These are phyloP conservation scores for Exophiala sideris DNA, from an alignment of 2,329 filamentous ascomycete genomes.

Conservation along the genomic window DNA sequence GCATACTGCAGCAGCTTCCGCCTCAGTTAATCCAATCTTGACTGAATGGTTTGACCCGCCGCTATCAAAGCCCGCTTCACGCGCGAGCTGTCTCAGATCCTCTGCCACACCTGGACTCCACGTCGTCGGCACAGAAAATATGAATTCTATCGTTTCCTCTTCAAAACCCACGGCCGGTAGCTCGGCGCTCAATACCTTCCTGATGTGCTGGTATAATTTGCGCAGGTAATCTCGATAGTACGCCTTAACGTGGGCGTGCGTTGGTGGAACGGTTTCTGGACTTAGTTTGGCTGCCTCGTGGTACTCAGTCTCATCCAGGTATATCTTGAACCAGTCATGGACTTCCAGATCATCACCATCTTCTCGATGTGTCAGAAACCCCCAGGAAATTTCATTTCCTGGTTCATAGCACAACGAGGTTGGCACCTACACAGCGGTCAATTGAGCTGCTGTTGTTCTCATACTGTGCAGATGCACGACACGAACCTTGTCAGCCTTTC, in stretches of 20 bases:
- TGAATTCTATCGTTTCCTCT: conserved; percentile 35
- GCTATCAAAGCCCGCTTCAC: conserved; percentile 32
- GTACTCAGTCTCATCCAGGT: conserved; percentile 10
- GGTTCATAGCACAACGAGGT: conserved; percentile 1
- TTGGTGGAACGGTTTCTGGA: conserved; percentile 22
- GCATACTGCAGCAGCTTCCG: conserved; percentile 51
- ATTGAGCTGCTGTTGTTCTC: too few species aligned
- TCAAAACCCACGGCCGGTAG: conserved; percentile 31
- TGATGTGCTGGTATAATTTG: conserved; percentile 35
- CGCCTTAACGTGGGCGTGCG: conserved; percentile 27
- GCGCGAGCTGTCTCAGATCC: conserved; percentile 33
- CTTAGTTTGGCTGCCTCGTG: neutral
- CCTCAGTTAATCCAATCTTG: conserved; percentile 50
- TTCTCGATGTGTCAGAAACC: conserved; percentile 1
- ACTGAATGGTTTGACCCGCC: conserved; percentile 35
- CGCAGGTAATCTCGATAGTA: conserved; percentile 36
- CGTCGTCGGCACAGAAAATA: conserved; percentile 44
- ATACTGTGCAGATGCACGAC: conserved; percentile 23
- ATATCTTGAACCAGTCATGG: conserved; percentile 19
- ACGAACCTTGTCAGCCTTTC: conserved; percentile 35
- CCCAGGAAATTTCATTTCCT: neutral
- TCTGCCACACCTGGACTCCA: conserved; percentile 40
- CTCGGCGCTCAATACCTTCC: conserved; percentile 28
- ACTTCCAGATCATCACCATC: conserved; percentile 5
- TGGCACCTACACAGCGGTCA: conserved; percentile 20